Percentiles rank a stretch among this genome's conserved stretches.
phyloP scores from a whole-genome alignment of 1,139 yeast genomes.

The Suhomyces atakaporum region DNA sequence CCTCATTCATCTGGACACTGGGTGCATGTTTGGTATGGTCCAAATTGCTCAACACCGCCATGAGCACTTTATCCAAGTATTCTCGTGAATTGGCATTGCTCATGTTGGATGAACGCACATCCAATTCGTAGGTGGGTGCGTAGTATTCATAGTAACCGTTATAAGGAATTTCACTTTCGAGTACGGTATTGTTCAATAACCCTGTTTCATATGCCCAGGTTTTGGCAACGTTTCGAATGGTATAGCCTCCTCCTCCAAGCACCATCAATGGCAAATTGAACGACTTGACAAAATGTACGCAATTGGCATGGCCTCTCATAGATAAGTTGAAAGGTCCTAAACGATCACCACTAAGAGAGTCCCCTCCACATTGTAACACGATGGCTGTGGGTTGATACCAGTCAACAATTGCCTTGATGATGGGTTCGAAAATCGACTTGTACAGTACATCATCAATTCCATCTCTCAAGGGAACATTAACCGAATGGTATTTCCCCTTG shows the following conservation, averaged over 20 bases:
- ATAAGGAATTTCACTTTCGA: slow-evolving; percentile 86
- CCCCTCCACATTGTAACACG: slow-evolving; percentile 94
- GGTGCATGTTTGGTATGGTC: slow-evolving; percentile 94
- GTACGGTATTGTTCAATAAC: slow-evolving; percentile 70
- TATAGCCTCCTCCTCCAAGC: slow-evolving; percentile 97
- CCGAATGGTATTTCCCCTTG: slow-evolving; percentile 82
- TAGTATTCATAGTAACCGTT: slow-evolving; percentile 95
- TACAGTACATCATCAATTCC: slow-evolving; percentile 91
- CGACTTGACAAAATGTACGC: slow-evolving; percentile 85
- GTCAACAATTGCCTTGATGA: slow-evolving; percentile 76
- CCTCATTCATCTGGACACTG: slow-evolving; percentile 88
- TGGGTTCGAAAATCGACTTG: slow-evolving; percentile 85
- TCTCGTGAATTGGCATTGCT: slow-evolving; percentile 94
- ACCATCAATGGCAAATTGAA: slow-evolving; percentile 89
- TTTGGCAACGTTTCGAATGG: slow-evolving; percentile 94
- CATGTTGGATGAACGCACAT: slow-evolving; percentile 95
- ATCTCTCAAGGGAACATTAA: slow-evolving; percentile 87
- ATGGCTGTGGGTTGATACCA: slow-evolving; percentile 95
- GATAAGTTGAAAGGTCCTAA: slow-evolving; percentile 90
- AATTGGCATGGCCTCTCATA: slow-evolving; percentile 93
- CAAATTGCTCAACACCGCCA: slow-evolving; percentile 74
- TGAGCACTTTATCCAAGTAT: slow-evolving; percentile 79
- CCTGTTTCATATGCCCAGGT: slow-evolving; percentile 97
- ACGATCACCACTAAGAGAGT: slow-evolving; percentile 87
- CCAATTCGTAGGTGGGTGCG: slow-evolving; percentile 92